These are phyloP conservation scores for Penicillium hesseltinei DNA, from an alignment of 2,329 filamentous ascomycete genomes.

Conservation along the genomic window DNA sequence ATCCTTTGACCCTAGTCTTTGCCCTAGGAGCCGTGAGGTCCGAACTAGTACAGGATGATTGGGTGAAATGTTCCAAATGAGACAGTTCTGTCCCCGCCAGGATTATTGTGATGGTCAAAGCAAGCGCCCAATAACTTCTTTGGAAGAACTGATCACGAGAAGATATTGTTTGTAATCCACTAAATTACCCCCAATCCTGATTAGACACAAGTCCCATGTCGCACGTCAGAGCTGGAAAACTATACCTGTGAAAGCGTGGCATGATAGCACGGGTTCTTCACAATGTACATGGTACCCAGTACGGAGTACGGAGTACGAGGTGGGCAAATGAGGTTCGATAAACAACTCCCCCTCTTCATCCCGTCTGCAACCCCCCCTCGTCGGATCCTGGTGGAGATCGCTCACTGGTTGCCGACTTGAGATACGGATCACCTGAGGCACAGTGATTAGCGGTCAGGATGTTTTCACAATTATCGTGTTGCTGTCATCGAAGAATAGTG, in stretches of 20 bases:
- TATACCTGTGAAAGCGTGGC: background rate
- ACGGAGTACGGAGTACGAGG: background rate
- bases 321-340: background rate
- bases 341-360: conserved; percentile 2
- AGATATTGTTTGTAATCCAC: background rate
- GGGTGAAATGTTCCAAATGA: background rate
- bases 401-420: background rate
- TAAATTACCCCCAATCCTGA: background rate
- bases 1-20: background rate
- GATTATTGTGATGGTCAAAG: background rate
- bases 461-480: background rate
- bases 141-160: background rate
- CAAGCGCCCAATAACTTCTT: background rate
- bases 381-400: conserved; percentile 10
- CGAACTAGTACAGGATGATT: background rate
- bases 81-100: background rate
- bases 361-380: conserved; percentile 13
- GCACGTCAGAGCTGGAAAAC: conserved; percentile 1
- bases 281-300: background rate
- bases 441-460: conserved; percentile 5
- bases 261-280: background rate
- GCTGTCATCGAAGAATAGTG: background rate
- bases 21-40: background rate
- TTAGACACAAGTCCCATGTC: background rate
- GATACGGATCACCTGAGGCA: background rate